These are phyloP conservation scores for Aureobasidium musti DNA, from an alignment of 2,329 filamentous ascomycete genomes.

Conservation along the genomic window DNA sequence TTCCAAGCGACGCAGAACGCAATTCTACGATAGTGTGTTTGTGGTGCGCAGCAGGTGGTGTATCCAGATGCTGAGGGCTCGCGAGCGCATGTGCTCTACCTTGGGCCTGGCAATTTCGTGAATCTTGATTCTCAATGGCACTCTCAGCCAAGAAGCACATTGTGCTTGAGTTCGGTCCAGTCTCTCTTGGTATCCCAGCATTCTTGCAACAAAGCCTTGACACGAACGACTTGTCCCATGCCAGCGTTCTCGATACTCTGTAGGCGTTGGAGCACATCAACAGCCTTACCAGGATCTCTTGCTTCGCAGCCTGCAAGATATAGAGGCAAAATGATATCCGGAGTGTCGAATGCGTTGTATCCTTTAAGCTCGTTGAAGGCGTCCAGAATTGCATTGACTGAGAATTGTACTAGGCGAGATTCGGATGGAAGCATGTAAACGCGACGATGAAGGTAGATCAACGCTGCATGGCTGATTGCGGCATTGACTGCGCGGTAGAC, in stretches of 20 bases:
- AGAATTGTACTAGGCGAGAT: constrained; percentile 24
- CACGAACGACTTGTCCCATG: constrained; percentile 25
- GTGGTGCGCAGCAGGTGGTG: no score
- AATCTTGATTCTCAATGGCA: neutral
- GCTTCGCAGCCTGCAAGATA: constrained; percentile 28
- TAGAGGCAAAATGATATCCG: constrained; percentile 28
- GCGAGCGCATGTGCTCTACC: neutral
- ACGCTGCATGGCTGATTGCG: constrained; percentile 16
- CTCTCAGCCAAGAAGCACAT: constrained; percentile 28
- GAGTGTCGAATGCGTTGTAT: constrained; percentile 27
- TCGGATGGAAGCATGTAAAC: constrained; percentile 24
- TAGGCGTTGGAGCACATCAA: constrained; percentile 26
- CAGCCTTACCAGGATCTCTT: constrained; percentile 7
- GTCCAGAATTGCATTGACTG: constrained; percentile 22
- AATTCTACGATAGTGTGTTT: no score
- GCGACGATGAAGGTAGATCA: constrained; percentile 26
- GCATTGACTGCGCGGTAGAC: constrained; percentile 26
- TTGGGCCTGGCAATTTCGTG: neutral
- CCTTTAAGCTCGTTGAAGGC: constrained; percentile 20
- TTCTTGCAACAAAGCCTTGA: constrained; percentile 23
- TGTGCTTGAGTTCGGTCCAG: constrained; percentile 27
- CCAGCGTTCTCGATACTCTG: constrained; percentile 28
- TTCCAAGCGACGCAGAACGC: no score
- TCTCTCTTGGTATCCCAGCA: constrained; percentile 24
- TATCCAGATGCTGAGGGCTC: no score